A percentile compares a stretch with the other conserved stretches of the same genome.
These are phyloP conservation scores for Cornus controversa DNA, from an alignment of 148 eudicot genomes.

Conservation along the genomic window DNA sequence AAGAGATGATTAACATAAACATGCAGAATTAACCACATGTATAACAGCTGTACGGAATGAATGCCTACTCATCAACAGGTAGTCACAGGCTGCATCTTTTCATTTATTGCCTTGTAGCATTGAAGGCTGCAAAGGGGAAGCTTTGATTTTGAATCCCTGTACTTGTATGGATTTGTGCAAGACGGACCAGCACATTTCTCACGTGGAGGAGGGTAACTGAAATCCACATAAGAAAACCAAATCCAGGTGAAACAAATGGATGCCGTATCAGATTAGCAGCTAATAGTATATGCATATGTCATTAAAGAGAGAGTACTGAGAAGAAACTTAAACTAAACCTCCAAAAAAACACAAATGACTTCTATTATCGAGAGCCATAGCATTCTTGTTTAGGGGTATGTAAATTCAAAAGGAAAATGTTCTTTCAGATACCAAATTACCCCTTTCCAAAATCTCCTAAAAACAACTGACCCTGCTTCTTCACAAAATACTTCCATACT, in stretches of 20 bases:
- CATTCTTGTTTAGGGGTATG: background rate
- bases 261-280: background rate
- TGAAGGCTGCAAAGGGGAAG: conserved; percentile 67
- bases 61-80: conserved; percentile 27
- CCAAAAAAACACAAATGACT: background rate
- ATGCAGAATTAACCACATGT: no score
- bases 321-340: background rate
- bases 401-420: background rate
- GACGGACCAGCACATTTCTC: conserved; percentile 67
- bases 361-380: background rate
- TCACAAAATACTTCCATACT: background rate
- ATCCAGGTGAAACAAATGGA: background rate
- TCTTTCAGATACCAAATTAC: background rate
- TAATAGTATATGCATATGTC: background rate
- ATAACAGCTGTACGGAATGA: no score
- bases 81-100: conserved; percentile 25
- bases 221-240: background rate
- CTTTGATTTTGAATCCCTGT: conserved; percentile 63
- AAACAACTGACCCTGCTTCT: background rate
- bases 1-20: no score
- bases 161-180: conserved; percentile 68
- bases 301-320: background rate
- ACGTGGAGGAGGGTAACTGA: conserved; percentile 68
- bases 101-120: conserved; percentile 62
- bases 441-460: background rate